Conservation (phyloP, 169 alveolate species). For the Blepharisma undulans region DNA sequence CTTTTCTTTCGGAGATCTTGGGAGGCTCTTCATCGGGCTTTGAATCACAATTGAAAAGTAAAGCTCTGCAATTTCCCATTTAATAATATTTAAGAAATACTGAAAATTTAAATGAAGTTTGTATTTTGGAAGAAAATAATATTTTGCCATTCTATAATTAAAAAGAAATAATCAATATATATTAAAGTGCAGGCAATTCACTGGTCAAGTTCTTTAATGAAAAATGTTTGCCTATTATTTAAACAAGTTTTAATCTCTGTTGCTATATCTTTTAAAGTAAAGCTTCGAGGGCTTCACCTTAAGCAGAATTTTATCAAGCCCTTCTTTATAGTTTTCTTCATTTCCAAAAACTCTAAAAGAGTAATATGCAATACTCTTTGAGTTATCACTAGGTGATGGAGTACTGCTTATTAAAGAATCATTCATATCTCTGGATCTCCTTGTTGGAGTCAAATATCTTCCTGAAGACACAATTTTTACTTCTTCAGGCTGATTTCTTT, state of each 20-base stretch:
- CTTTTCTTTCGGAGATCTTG: neutral
- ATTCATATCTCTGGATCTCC: neutral
- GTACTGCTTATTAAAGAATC: neutral
- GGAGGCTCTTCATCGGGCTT: neutral
- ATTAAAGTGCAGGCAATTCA: too few relatives aligned
- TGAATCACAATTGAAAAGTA: neutral
- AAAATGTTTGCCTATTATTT: neutral
- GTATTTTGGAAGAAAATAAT: neutral
- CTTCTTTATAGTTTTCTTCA: neutral
- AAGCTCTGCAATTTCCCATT: conserved; percentile 19
- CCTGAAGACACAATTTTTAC: neutral
- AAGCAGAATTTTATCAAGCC: neutral
- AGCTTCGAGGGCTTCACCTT: neutral
- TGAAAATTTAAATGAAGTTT: too few relatives aligned
- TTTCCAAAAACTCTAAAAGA: neutral
- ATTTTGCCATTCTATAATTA: too few relatives aligned
- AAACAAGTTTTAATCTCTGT: neutral
- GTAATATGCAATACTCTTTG: neutral
- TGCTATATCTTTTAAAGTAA: neutral
- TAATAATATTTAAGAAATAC: neutral
- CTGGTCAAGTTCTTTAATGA: too few relatives aligned
- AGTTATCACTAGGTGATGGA: neutral
- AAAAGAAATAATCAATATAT: too few relatives aligned
- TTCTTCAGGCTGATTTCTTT: neutral
- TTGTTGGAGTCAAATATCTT: neutral